These are phyloP conservation scores for Globisporangium mamillatum DNA, from an alignment of 352 stramenopile genomes.

Conservation along the genomic window DNA sequence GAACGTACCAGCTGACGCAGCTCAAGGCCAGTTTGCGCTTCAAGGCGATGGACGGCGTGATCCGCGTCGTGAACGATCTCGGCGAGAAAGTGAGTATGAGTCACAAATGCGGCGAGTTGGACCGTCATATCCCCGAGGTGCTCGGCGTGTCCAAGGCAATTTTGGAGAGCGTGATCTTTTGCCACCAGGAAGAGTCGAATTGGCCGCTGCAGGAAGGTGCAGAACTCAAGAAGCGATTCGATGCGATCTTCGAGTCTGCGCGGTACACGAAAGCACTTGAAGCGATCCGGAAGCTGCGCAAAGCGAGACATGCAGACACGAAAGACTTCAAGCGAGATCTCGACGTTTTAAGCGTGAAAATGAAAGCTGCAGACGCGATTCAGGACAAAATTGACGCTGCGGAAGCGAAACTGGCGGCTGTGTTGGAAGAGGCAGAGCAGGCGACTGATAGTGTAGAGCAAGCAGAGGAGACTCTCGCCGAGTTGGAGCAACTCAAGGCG, in stretches of 20 bases:
- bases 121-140: constrained; percentile 92
- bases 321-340: constrained; percentile 96
- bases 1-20: constrained; percentile 94
- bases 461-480: constrained; percentile 47
- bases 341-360: constrained; percentile 86
- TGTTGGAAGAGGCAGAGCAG: constrained; percentile 33
- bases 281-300: constrained; percentile 93
- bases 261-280: constrained; percentile 98
- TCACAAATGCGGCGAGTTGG: constrained; percentile 95
- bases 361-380: constrained; percentile 56
- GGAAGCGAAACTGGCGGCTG: constrained; percentile 41
- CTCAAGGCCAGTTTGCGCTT: constrained; percentile 91
- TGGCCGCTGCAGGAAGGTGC: constrained; percentile 96
- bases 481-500: constrained; percentile 48
- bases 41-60: constrained; percentile 95
- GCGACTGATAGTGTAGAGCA: constrained; percentile 35
- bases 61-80: constrained; percentile 88
- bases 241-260: constrained; percentile 99
- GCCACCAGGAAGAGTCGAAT: constrained; percentile 97
- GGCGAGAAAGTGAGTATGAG: constrained; percentile 90
- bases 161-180: constrained; percentile 99
- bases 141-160: constrained; percentile 97
- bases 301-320: constrained; percentile 60
- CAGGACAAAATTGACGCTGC: constrained; percentile 48
- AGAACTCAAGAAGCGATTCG: constrained; percentile 99